phyloP scores from a whole-genome alignment of 2,329 filamentous ascomycete genomes.

The Bipolaris cookei region DNA sequence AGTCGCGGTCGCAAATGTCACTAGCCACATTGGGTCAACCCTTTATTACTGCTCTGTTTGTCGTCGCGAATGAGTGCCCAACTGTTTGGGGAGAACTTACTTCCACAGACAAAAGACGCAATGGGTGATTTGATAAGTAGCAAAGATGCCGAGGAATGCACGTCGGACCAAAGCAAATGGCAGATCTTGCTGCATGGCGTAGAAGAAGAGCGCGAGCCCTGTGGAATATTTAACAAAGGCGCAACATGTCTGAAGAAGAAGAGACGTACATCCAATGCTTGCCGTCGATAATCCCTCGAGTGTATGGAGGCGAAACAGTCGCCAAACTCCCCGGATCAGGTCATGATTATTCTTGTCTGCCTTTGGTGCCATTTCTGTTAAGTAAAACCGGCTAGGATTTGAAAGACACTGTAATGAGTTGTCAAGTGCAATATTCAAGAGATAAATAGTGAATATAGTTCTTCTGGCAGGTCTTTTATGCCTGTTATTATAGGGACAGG shows the following conservation, averaged over 20 bases:
- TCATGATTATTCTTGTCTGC: not conserved
- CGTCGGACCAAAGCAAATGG: not conserved
- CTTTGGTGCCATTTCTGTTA: not conserved
- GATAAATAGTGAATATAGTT: not conserved
- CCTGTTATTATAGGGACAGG: not conserved
- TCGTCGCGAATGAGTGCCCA: too few relatives aligned
- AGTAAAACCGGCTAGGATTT: not conserved
- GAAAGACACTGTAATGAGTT: not conserved
- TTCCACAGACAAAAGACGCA: not conserved
- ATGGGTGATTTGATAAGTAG: not conserved
- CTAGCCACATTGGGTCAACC: not conserved
- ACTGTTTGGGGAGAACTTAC: not conserved
- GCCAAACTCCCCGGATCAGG: not conserved
- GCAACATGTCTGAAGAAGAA: not conserved
- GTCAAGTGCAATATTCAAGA: not conserved
- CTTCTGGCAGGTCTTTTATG: not conserved
- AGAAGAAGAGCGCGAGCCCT: not conserved
- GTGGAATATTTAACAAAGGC: not conserved
- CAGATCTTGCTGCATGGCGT: not conserved
- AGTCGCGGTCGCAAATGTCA: not conserved
- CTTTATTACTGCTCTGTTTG: not conserved
- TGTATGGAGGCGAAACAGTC: not conserved
- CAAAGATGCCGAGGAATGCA: not conserved
- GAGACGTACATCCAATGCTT: not conserved
- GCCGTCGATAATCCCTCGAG: not conserved